A percentile compares a stretch with the other conserved stretches of the same genome.
Conservation (phyloP, 768 basidiomycete species). For the Neoboletus brunneissimus region DNA sequence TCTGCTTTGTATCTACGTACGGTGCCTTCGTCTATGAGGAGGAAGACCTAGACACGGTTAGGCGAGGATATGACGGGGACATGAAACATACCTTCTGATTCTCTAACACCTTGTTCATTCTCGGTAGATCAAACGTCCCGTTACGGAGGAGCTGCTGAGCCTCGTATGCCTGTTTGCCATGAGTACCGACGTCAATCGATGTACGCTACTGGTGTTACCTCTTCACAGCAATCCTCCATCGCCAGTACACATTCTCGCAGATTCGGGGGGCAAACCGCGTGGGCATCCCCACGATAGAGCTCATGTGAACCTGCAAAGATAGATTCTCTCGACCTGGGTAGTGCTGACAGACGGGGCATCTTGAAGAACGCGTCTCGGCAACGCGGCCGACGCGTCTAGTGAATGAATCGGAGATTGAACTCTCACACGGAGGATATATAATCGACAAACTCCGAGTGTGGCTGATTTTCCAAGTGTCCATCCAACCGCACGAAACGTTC, state of each 20-base stretch:
- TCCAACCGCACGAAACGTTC: constrained; percentile 65
- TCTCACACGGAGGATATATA: constrained; percentile 27
- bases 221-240: constrained; percentile 80
- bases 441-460: constrained; percentile 21
- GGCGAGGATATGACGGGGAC: not conserved
- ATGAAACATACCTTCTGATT: constrained; percentile 55
- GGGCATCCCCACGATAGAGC: constrained; percentile 58
- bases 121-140: constrained; percentile 68
- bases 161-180: constrained; percentile 51
- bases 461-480: constrained; percentile 53
- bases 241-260: constrained; percentile 73
- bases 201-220: constrained; percentile 40
- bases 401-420: constrained; percentile 26
- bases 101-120: constrained; percentile 65
- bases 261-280: constrained; percentile 67
- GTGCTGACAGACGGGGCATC: constrained; percentile 53
- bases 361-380: constrained; percentile 11
- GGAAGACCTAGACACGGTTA: constrained; percentile 55
- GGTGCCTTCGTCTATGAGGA: constrained; percentile 69
- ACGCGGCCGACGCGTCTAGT: constrained; percentile 12
- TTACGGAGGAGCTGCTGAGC: constrained; percentile 66
- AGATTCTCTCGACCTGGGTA: constrained; percentile 54
- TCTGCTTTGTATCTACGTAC: constrained; percentile 74
- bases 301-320: constrained; percentile 68
- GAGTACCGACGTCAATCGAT: not conserved